Evolutionary conservation across 257 asterid genomes (phyloP), one percentile per base, ranked within the genome.

Genomic region (Anisodus tanguticus): DNA sequence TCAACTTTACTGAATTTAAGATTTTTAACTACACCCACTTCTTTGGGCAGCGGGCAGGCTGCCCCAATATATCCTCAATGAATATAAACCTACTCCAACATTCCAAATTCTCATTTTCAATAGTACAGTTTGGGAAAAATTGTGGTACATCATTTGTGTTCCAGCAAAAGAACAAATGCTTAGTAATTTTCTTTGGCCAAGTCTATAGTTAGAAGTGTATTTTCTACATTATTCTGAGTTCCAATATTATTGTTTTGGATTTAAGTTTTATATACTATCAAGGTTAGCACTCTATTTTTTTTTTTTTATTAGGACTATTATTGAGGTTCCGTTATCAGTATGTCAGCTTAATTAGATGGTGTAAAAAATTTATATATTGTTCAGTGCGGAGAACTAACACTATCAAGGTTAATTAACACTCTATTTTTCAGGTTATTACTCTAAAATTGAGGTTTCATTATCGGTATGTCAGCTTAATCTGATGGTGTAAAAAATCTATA

Each of bases 21-120:
- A 82, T 57, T 53, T 67, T 69, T 11, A 55, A 66, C 39, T 70
- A 82, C 85, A 10, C 55, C 55, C 53, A 1, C 7, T 31, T 35
- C 60, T 22, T 41, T n/a, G 92, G 92, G 93, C 92, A 86, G 86
- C 85, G 92, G 92, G 91, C 88, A 87, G 80, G 39, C 87, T 84
- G 88, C 91, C 93, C 90, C n/a, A 76, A 78, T 78, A 55, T 82
- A 45, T 41, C 79, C 59, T 43, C 58, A 64, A 77, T 39, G 87
- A 84, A 77, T 85, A 88, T 88, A 84, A 84, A 79, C 86, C 84
- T 84, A 11, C 88, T 59, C 60, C 57, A 58, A 31, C 22, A 39
- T 60, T 47, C 19, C 3, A 7, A 31, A 80, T 51, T 41, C 45
- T 84, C 49, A 69, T 83, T 82, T 82, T 54, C 53, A 4, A 3